Evolutionary conservation across 805 yeast genomes (phyloP).

Genomic region (Ogataea sp.): DNA sequence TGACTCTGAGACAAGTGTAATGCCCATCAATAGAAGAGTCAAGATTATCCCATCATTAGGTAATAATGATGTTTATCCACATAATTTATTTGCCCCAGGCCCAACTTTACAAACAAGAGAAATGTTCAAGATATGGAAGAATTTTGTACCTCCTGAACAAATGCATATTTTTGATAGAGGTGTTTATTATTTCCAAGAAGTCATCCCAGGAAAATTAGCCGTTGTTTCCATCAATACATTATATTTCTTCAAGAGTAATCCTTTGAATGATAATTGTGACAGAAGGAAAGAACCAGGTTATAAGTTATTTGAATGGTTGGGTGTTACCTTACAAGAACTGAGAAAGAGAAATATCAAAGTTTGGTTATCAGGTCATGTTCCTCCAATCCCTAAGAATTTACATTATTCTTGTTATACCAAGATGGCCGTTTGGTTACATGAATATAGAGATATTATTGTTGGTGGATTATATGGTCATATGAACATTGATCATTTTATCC

Average conservation of each 20-base stretch:
- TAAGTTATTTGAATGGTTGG: constrained; percentile 69
- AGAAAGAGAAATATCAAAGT: constrained; percentile 71
- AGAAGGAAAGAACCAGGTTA: constrained; percentile 71
- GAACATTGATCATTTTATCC: constrained; percentile 82
- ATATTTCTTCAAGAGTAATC: constrained; percentile 68
- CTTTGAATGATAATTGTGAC: constrained; percentile 77
- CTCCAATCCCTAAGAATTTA: constrained; percentile 72
- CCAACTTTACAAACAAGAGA: constrained; percentile 86
- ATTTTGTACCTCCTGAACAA: constrained; percentile 70
- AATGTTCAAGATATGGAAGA: constrained; percentile 63
- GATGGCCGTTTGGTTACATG: constrained; percentile 74
- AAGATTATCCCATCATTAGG: constrained; percentile 67
- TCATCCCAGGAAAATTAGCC: constrained; percentile 74
- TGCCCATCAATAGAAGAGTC: constrained; percentile 23
- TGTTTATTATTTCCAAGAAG: constrained; percentile 66
- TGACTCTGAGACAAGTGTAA: constrained; percentile 24
- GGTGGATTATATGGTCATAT: constrained; percentile 86
- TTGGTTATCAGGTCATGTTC: constrained; percentile 86
- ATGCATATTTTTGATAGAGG: constrained; percentile 67
- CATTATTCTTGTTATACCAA: constrained; percentile 69
- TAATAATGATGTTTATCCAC: constrained; percentile 86
- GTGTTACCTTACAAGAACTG: constrained; percentile 63
- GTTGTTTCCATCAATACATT: constrained; percentile 73
- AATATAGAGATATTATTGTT: constrained; percentile 73
- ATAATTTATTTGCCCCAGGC: constrained; percentile 76